Base-by-base conservation (phyloP, 2,329 filamentous ascomycete genomes). In the Epichloe festucae region DNA sequence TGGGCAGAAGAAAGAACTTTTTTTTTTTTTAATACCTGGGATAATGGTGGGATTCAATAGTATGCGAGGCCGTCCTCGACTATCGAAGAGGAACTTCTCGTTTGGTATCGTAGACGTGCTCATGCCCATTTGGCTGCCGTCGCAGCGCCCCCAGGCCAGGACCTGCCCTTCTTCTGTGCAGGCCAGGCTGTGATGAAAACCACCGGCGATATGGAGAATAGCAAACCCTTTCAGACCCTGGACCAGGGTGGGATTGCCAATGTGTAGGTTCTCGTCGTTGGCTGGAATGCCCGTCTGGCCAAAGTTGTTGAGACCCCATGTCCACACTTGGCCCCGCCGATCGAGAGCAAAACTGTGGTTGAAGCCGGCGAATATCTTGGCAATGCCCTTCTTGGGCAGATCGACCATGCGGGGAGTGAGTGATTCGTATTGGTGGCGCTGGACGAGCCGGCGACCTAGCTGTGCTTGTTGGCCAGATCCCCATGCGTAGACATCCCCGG, bases 281-380 rank as follows among this genome's bases (percentile, higher is more conserved):
- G 73, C 69, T 6, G 41, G 54, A 54, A 84, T 74, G 46, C 81
- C 85, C 10, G 81, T 84, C 65, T 87, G 79, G 49, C 79, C 81
- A 62, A 81, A 87, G 61, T 80, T 84, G 68, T 88, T 88, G 41
- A 85, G 67, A 3, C 84, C 84, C 82, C 84, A 88, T 0, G 76
- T 72, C 66, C 77, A 86, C 17, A 86, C 77, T 44, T 77, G 75
- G n/a, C 78, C 82, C 14, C 75, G 75, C 43, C 74, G 73, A 59
- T 79, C 75, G 47, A 87, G 74, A n/a, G 81, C 82, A 56, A 88
- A 85, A 52, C 78, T 81, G 63, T 87, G 82, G 63, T 85, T 84
- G 47, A 78, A 73, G 17, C 84, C 84, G 53, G 77, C 78, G 19
- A 73, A 74, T 10, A 64, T 57, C n/a, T 58, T 54, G 14, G 50